Evolutionary conservation across 2,329 filamentous ascomycete genomes (phyloP).

Genomic region (Venturia aucupariae): DNA sequence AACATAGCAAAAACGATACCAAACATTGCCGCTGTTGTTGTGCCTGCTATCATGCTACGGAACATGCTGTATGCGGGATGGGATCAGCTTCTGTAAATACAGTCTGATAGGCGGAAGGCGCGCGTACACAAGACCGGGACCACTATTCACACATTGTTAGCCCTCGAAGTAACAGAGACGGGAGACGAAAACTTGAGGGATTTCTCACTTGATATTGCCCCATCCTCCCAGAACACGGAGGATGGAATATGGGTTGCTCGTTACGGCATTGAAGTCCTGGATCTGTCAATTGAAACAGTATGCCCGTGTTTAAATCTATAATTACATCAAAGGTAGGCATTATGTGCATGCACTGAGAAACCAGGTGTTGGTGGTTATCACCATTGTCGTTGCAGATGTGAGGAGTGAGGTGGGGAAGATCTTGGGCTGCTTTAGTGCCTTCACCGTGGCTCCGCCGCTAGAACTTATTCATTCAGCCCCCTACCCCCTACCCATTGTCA

Average conservation of each 20-base stretch:
- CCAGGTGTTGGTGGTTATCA: not conserved
- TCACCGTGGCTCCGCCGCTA: too few species aligned
- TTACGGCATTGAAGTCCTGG: not conserved
- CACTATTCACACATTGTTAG: not conserved
- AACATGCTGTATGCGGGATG: not conserved
- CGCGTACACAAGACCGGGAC: constrained; percentile 3
- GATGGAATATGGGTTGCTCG: not conserved
- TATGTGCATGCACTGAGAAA: not conserved
- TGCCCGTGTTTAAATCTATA: not conserved
- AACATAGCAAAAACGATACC: constrained; percentile 2
- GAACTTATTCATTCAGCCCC: too few species aligned
- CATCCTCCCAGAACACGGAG: constrained; percentile 3
- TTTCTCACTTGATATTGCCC: constrained; percentile 1
- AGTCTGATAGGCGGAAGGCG: not conserved
- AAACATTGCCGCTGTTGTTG: constrained; percentile 5
- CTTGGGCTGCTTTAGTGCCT: too few species aligned
- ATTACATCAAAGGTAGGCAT: not conserved
- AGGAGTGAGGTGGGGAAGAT: not conserved
- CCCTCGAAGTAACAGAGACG: too few species aligned
- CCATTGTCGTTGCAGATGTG: not conserved
- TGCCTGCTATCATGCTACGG: constrained; percentile 9
- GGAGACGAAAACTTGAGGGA: too few species aligned
- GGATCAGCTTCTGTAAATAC: not conserved
- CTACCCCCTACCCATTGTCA: too few species aligned
- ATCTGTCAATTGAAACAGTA: not conserved